Percentiles rank a stretch among this genome's conserved stretches.
These are phyloP conservation scores for Ophiosphaerella narmari DNA, from an alignment of 2,329 filamentous ascomycete genomes.

Conservation along the genomic window DNA sequence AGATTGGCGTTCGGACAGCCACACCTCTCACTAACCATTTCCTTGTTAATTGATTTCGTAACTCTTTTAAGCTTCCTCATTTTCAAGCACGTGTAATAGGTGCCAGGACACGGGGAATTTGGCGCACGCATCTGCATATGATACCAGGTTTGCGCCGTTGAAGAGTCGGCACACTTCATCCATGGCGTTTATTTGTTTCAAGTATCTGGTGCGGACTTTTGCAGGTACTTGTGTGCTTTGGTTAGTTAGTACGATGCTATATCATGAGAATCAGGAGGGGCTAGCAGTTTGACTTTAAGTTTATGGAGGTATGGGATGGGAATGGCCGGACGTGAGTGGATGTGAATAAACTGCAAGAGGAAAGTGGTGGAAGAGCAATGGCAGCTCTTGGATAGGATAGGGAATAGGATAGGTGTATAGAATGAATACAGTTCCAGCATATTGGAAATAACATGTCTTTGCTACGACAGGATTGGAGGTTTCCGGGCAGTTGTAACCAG, in stretches of 20 bases:
- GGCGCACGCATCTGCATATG: slow-evolving; percentile 26
- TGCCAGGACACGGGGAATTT: neutral
- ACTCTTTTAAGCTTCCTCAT: neutral
- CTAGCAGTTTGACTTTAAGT: neutral
- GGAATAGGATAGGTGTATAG: too few species aligned
- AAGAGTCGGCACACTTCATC: slow-evolving; percentile 4
- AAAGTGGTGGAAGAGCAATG: neutral
- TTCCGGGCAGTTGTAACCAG: too few species aligned
- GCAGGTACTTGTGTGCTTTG: neutral
- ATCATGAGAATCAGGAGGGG: neutral
- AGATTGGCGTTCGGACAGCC: slow-evolving; percentile 18
- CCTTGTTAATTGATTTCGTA: too few species aligned
- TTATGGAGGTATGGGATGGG: neutral
- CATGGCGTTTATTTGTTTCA: slow-evolving; percentile 7
- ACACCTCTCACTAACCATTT: slow-evolving; percentile 2
- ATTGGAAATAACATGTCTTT: neutral
- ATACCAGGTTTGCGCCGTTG: slow-evolving; percentile 19
- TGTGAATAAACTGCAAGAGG: neutral
- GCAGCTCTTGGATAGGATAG: too few species aligned
- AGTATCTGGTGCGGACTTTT: neutral
- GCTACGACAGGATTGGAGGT: too few species aligned
- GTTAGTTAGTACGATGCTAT: too few species aligned
- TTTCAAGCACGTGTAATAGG: neutral
- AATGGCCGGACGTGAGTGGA: neutral
- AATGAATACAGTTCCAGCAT: too few species aligned